Evolutionary conservation across 2,329 filamentous ascomycete genomes (phyloP).

Genomic region (Trichoderma simmonsii): DNA sequence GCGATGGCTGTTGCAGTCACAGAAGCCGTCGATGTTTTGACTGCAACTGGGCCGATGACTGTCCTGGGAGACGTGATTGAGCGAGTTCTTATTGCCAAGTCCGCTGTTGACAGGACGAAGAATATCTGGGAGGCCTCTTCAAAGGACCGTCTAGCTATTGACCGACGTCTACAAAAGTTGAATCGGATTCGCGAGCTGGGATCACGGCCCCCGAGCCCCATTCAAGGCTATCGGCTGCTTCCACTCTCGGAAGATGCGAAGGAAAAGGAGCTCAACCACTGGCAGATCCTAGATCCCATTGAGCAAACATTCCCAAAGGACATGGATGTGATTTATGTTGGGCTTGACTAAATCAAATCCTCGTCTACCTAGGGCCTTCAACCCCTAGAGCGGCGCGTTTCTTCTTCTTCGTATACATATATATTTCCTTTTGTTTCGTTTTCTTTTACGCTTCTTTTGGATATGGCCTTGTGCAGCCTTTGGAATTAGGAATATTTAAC

Average conservation of each 20-base stretch:
- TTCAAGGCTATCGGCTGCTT: slow-evolving; percentile 33
- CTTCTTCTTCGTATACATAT: not conserved
- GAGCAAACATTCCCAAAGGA: slow-evolving; percentile 35
- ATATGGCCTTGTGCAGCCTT: not conserved
- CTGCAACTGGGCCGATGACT: slow-evolving; percentile 53
- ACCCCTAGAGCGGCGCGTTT: not conserved
- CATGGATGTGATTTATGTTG: slow-evolving; percentile 38
- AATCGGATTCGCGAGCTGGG: slow-evolving; percentile 34
- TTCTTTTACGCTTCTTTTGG: not conserved
- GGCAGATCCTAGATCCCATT: slow-evolving; percentile 37
- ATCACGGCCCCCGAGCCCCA: slow-evolving; percentile 27
- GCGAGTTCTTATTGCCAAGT: slow-evolving; percentile 50
- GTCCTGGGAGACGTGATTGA: slow-evolving; percentile 52
- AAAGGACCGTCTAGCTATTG: slow-evolving; percentile 48
- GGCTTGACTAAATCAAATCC: slow-evolving; percentile 26
- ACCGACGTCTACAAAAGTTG: slow-evolving; percentile 36
- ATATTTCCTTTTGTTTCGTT: not conserved
- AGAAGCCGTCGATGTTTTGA: slow-evolving; percentile 64
- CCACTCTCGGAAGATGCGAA: slow-evolving; percentile 28
- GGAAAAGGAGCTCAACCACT: slow-evolving; percentile 30
- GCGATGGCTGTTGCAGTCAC: slow-evolving; percentile 61
- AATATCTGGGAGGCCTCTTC: slow-evolving; percentile 58
- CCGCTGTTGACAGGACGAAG: slow-evolving; percentile 54
- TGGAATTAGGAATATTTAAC: not conserved
- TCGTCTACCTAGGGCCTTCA: not conserved